phyloP scores from a whole-genome alignment of 1,284 basidiomycete species.

The Ganoderma sp. region DNA sequence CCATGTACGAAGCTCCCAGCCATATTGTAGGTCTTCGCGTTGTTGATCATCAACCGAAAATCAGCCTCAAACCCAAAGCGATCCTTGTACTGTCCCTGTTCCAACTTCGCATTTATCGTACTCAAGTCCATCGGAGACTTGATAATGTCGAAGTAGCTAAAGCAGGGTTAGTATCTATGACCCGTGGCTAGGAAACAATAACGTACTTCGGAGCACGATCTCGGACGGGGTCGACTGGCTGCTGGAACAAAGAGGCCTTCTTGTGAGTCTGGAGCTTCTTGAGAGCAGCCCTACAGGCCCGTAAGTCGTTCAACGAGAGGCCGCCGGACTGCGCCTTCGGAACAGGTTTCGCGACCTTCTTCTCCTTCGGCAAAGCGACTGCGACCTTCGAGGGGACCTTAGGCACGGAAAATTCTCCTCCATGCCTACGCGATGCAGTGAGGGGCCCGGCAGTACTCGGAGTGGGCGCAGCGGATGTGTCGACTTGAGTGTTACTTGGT shows the following conservation, averaged over 20 bases:
- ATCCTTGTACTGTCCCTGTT: slow-evolving; percentile 86
- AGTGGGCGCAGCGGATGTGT: slow-evolving; percentile 22
- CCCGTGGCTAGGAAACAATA: background rate
- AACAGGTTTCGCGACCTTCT: slow-evolving; percentile 50
- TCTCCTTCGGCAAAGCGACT: slow-evolving; percentile 31
- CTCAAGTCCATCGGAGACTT: slow-evolving; percentile 95
- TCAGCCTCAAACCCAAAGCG: slow-evolving; percentile 87
- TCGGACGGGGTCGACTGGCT: slow-evolving; percentile 90
- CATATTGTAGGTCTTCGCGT: slow-evolving; percentile 89
- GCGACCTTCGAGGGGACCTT: slow-evolving; percentile 43
- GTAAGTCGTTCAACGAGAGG: slow-evolving; percentile 82
- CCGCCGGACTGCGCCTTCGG: slow-evolving; percentile 82
- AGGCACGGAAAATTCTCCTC: slow-evolving; percentile 31
- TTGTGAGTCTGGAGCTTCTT: slow-evolving; percentile 83
- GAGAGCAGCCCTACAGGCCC: slow-evolving; percentile 80
- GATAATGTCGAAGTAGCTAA: slow-evolving; percentile 89
- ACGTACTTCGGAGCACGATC: slow-evolving; percentile 84
- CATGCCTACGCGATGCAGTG: slow-evolving; percentile 18
- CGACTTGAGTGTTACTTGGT: slow-evolving; percentile 40
- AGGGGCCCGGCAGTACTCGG: slow-evolving; percentile 35
- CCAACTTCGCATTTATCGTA: slow-evolving; percentile 88
- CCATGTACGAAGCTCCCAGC: slow-evolving; percentile 77
- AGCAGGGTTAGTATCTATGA: slow-evolving; percentile 16
- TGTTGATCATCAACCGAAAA: slow-evolving; percentile 87
- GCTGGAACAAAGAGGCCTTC: slow-evolving; percentile 75